Evolutionary conservation across 192 early-diverging fungal species (phyloP).

Genomic region (Rhizophlyctis rosea): DNA sequence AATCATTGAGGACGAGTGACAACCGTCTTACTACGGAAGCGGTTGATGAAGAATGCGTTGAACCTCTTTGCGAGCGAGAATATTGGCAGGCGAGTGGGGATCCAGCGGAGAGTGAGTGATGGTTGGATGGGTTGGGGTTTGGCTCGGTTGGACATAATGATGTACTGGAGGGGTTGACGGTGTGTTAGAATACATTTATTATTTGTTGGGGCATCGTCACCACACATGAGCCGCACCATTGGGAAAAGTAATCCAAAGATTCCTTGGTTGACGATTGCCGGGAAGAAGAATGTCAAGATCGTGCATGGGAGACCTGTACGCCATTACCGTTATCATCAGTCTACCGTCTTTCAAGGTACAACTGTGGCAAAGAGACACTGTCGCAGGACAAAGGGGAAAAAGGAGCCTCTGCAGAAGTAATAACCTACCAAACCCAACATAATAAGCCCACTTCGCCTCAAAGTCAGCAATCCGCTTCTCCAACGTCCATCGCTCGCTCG

Average conservation of each 20-base stretch:
- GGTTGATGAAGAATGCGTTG: slow-evolving; percentile 21
- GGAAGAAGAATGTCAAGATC: slow-evolving; percentile 45
- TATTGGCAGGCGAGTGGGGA: slow-evolving; percentile 35
- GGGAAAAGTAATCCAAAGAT: slow-evolving; percentile 52
- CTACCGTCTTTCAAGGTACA: too few relatives aligned
- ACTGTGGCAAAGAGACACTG: background rate
- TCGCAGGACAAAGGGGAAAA: background rate
- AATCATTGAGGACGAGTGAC: too few relatives aligned
- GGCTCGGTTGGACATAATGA: slow-evolving; percentile 54
- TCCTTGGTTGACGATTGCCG: slow-evolving; percentile 41
- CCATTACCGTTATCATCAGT: background rate
- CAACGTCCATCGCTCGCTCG: slow-evolving; percentile 48
- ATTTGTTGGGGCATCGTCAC: background rate
- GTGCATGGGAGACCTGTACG: slow-evolving; percentile 44
- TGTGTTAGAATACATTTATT: background rate
- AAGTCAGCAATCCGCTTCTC: slow-evolving; percentile 51
- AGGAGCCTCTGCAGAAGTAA: background rate
- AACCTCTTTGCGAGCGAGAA: slow-evolving; percentile 32
- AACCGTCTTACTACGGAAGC: too few relatives aligned
- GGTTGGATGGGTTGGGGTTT: slow-evolving; percentile 34
- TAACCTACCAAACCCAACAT: slow-evolving; percentile 57
- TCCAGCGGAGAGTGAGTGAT: slow-evolving; percentile 1
- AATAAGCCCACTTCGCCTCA: slow-evolving; percentile 59
- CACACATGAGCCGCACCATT: slow-evolving; percentile 31
- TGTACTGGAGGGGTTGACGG: slow-evolving; percentile 29